phyloP scores from a whole-genome alignment of 768 basidiomycete genomes.

The Xanthoconium stramineum region DNA sequence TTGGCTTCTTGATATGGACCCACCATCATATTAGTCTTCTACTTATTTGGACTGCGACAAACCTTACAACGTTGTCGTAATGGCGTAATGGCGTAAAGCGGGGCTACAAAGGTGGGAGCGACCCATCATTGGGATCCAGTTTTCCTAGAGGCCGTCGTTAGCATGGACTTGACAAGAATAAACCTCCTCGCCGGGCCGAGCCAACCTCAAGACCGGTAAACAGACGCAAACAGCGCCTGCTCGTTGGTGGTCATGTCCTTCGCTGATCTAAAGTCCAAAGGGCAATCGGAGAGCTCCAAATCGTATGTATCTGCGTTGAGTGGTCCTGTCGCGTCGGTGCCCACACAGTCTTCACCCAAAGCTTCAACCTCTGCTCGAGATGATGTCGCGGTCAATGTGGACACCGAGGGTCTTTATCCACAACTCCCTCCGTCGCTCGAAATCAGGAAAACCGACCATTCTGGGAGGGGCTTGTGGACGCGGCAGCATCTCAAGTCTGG shows the following conservation, averaged over 20 bases:
- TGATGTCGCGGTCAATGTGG: neutral
- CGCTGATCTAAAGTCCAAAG: slow-evolving; percentile 28
- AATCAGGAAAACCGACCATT: slow-evolving; percentile 32
- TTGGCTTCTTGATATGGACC: neutral
- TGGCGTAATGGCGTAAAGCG: neutral
- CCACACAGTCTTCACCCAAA: slow-evolving; percentile 26
- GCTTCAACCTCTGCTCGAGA: slow-evolving; percentile 7
- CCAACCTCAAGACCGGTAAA: slow-evolving; percentile 1
- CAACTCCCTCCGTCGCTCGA: slow-evolving; percentile 41
- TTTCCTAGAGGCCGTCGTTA: neutral
- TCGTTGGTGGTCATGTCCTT: slow-evolving; percentile 32
- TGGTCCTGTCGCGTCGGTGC: slow-evolving; percentile 18
- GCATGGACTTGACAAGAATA: neutral
- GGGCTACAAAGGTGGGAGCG: no score
- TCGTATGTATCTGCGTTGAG: slow-evolving; percentile 35
- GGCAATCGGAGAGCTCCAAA: slow-evolving; percentile 30
- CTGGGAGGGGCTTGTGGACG: slow-evolving; percentile 49
- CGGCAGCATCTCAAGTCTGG: slow-evolving; percentile 37
- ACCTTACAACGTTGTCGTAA: neutral
- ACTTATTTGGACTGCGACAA: no score
- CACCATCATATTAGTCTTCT: neutral
- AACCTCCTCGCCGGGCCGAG: no score
- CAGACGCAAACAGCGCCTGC: slow-evolving; percentile 6
- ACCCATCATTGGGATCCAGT: no score
- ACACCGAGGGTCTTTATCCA: slow-evolving; percentile 18